Evolutionary conservation across 345 rosid genomes (phyloP).

Genomic region (Citrus reticulata): DNA sequence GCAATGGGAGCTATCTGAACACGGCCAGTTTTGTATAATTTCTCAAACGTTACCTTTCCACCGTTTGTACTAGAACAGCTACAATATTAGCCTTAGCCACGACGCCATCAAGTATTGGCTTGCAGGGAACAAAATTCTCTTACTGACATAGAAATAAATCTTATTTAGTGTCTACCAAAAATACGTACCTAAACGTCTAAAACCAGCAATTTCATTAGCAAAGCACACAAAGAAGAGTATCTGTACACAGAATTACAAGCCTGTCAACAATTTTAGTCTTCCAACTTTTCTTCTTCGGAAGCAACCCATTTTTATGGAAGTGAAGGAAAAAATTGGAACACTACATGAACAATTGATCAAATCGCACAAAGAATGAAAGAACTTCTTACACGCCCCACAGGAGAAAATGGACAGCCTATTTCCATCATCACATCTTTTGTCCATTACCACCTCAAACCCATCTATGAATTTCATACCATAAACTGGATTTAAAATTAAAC

Average conservation of each 20-base stretch:
- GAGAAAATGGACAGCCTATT: constrained; percentile 11
- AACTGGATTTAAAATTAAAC: constrained; percentile 3
- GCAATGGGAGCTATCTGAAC: background rate
- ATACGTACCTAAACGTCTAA: background rate
- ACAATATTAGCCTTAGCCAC: background rate
- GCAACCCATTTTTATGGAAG: background rate
- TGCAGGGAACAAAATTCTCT: background rate
- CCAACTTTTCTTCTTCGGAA: background rate
- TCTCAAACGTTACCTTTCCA: too few species aligned
- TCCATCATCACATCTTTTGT: background rate
- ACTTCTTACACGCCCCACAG: background rate
- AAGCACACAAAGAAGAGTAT: constrained; percentile 10
- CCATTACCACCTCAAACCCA: constrained; percentile 10
- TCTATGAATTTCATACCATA: constrained; percentile 3
- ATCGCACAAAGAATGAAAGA: constrained; percentile 5
- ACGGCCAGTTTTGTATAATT: too few species aligned
- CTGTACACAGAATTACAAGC: constrained; percentile 26
- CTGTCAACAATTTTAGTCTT: constrained; percentile 8
- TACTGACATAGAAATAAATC: background rate
- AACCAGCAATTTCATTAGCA: constrained; percentile 14
- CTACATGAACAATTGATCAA: background rate
- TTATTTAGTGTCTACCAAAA: background rate
- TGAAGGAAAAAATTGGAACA: background rate
- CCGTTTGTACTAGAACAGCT: too few species aligned
- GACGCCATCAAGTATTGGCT: background rate